Evolutionary conservation across 257 asterid genomes (phyloP), one percentile per base, ranked within the genome.

Genomic region (Solanum chiquidenum): DNA sequence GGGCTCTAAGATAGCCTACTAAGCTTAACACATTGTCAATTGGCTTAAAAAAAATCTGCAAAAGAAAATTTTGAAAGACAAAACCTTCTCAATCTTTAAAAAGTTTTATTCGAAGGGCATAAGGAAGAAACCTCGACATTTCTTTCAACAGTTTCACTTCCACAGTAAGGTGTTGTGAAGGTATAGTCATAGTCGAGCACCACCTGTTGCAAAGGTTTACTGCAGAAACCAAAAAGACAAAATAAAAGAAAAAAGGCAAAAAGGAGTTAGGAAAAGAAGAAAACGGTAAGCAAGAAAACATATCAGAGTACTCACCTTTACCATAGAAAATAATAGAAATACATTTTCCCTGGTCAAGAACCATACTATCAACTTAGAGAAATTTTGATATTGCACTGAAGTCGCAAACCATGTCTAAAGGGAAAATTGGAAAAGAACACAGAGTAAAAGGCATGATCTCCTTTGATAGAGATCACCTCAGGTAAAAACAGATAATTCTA

Each of bases 141-240:
- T 86, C 71, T 85, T 90, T 95, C 96, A 27, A 93, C 89, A 88
- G 84, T 83, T 88, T 87, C 93, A 88, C 98, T 94, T 88, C 99
- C 98, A 77, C 92, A 83, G 89, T 97, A 97, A 84, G 99, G 99
- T 84, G 99, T 97, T 86, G 99, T 97, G 94, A 97, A 97, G 68
- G 99, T 97, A 91, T 95, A 97, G 88, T 97, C 99, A 88, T 96
- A 97, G 86, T 97, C 99, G 87, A 96, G 93, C 89, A 96, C 92
- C 92, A 96, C 94, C 93, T 95, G 92, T 86, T 97, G 94, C 40
- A 94, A 89, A 44, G 99, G 98, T 88, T 95, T 92, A 93, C 99
- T 97, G 93, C 94, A 89, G 83, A 86, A 89, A 86, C 23, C 72
- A 90, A 90, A 71, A 89, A 86, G 33, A 42, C 87, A 69, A 87